A percentile compares a stretch with the other conserved stretches of the same genome.
phyloP scores from a whole-genome alignment of 1,284 basidiomycete species.

The Termitomyces sp. region DNA sequence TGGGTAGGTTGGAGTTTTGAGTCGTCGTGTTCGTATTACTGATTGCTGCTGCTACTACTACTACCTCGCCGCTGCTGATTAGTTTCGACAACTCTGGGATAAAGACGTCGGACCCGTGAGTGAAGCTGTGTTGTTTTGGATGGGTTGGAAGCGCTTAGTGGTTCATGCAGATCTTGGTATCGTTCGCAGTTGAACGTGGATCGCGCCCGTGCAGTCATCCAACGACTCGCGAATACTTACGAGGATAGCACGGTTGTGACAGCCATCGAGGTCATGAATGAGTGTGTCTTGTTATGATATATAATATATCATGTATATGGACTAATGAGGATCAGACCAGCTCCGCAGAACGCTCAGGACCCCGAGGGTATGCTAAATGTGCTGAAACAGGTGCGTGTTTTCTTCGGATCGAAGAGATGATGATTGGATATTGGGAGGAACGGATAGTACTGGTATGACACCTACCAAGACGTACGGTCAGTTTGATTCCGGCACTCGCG shows the following conservation, averaged over 20 bases:
- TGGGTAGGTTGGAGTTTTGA: constrained; percentile 39
- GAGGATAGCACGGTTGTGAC: constrained; percentile 54
- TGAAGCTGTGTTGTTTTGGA: neutral
- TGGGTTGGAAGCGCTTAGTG: neutral
- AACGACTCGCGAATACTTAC: constrained; percentile 58
- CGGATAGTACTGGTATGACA: constrained; percentile 63
- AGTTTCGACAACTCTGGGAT: constrained; percentile 87
- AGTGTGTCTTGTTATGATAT: constrained; percentile 40
- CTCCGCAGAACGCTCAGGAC: neutral
- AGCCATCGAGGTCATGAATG: constrained; percentile 72
- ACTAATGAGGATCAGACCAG: constrained; percentile 43
- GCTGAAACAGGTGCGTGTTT: constrained; percentile 43
- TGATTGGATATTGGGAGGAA: neutral
- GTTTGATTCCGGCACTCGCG: neutral
- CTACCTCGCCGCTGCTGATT: neutral
- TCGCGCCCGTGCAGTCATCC: constrained; percentile 67
- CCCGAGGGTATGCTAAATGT: constrained; percentile 43
- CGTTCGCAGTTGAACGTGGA: constrained; percentile 60
- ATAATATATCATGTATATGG: constrained; percentile 59
- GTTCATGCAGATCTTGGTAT: constrained; percentile 55
- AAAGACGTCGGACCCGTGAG: constrained; percentile 49
- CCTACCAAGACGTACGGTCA: constrained; percentile 71
- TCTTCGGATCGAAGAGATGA: neutral
- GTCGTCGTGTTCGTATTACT: neutral
- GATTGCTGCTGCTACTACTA: neutral